Evolutionary conservation across 345 rosid species (phyloP).

Genomic region (Salix caprea): DNA sequence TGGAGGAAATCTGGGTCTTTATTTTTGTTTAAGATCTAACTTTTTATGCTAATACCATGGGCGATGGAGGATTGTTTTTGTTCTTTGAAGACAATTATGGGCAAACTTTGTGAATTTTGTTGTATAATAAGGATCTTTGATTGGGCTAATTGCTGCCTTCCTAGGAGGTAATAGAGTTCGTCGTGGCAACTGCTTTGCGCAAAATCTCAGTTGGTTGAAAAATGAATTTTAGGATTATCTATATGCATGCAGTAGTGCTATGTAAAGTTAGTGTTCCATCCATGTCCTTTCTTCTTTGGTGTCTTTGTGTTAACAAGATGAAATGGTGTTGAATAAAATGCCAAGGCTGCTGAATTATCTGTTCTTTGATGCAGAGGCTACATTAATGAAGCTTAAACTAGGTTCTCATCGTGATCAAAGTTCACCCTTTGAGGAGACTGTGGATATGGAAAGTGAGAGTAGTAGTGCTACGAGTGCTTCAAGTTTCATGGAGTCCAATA

Average conservation of each 20-base stretch:
- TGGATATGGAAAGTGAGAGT: conserved; percentile 18
- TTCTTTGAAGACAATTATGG: too few relatives aligned
- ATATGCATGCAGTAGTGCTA: background rate
- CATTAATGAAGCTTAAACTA: conserved; percentile 64
- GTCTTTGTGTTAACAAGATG: background rate
- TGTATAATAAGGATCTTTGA: too few relatives aligned
- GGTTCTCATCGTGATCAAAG: conserved; percentile 49
- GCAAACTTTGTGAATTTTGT: too few relatives aligned
- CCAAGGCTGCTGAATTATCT: background rate
- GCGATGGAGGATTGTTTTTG: too few relatives aligned
- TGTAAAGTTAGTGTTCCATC: background rate
- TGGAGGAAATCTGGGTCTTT: too few relatives aligned
- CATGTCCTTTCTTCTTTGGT: background rate
- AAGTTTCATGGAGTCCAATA: conserved; percentile 8
- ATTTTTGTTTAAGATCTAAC: too few relatives aligned
- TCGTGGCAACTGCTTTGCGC: too few relatives aligned
- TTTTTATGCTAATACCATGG: too few relatives aligned
- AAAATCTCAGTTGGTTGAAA: background rate
- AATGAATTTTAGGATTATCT: background rate
- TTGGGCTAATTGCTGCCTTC: background rate
- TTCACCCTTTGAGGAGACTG: conserved; percentile 1
- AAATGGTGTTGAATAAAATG: background rate
- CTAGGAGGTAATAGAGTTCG: background rate
- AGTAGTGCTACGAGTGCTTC: conserved; percentile 13
- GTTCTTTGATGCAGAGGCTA: conserved; percentile 49